These are phyloP conservation scores for Leptographium radiaticola DNA, from an alignment of 2,329 filamentous ascomycete species.

Conservation along the genomic window DNA sequence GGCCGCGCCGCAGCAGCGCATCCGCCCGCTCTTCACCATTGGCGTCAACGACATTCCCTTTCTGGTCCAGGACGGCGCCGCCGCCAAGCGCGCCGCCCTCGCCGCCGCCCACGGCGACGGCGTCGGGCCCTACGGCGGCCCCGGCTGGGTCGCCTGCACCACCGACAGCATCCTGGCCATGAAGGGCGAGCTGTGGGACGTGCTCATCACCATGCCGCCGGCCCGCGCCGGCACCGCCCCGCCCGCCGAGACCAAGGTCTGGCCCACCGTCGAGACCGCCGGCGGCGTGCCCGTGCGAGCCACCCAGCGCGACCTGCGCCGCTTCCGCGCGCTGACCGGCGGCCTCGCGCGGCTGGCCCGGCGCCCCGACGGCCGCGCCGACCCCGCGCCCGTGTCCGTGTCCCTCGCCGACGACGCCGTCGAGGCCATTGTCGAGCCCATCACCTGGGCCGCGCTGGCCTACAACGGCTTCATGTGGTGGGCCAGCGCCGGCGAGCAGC, in stretches of 20 bases:
- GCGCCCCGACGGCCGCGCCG: constrained; percentile 11
- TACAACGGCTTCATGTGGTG: constrained; percentile 85
- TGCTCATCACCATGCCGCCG: constrained; percentile 75
- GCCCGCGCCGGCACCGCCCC: no score
- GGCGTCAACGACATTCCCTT: constrained; percentile 86
- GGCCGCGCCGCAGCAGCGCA: constrained; percentile 44
- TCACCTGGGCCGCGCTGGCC: constrained; percentile 60
- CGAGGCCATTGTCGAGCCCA: constrained; percentile 46
- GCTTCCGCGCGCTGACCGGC: constrained; percentile 56
- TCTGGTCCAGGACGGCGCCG: constrained; percentile 49
- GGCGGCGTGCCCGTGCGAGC: constrained; percentile 59
- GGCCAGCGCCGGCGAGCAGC: constrained; percentile 68
- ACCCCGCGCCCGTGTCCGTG: constrained; percentile 13
- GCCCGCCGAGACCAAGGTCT: constrained; percentile 39
- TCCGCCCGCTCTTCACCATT: constrained; percentile 80
- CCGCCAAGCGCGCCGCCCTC: constrained; percentile 21
- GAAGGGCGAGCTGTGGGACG: constrained; percentile 79
- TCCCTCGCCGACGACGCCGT: constrained; percentile 31
- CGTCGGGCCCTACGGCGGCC: constrained; percentile 29
- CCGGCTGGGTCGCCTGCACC: constrained; percentile 87
- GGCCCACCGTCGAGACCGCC: constrained; percentile 62
- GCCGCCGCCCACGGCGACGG: constrained; percentile 19
- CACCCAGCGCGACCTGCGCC: constrained; percentile 77
- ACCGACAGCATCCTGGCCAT: constrained; percentile 85
- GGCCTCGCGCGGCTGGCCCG: constrained; percentile 39